Percentiles rank a stretch among this genome's conserved stretches.
phyloP scores from a whole-genome alignment of 345 rosid genomes.

The Eucalyptus virginea region DNA sequence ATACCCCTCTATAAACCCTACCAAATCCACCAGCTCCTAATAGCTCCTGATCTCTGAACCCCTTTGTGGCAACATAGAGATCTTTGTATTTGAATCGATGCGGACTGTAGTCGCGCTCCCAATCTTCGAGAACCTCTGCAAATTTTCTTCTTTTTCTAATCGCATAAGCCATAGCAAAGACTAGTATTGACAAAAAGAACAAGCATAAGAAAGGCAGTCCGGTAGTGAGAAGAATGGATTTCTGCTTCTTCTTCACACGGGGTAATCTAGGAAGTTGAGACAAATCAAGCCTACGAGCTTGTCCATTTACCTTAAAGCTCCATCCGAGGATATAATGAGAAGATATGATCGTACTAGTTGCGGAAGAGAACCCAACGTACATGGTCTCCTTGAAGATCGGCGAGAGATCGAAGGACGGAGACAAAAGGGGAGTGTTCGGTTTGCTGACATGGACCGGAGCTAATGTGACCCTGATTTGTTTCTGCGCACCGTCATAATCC shows the following conservation, averaged over 20 bases:
- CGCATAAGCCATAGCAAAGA: neutral
- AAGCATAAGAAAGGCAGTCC: conserved; percentile 34
- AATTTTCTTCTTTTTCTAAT: conserved; percentile 27
- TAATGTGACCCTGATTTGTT: too few relatives aligned
- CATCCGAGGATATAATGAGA: conserved; percentile 49
- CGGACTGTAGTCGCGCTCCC: conserved; percentile 53
- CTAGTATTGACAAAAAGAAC: neutral
- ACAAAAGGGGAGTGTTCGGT: too few relatives aligned
- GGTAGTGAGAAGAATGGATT: conserved; percentile 16
- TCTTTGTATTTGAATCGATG: conserved; percentile 56
- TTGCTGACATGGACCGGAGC: too few relatives aligned
- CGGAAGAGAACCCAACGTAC: too few relatives aligned
- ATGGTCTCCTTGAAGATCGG: too few relatives aligned
- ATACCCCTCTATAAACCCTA: conserved; percentile 42
- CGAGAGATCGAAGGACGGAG: too few relatives aligned
- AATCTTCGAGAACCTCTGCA: conserved; percentile 53
- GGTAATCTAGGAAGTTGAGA: conserved; percentile 30
- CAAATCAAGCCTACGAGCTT: conserved; percentile 22
- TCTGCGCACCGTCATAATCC: too few relatives aligned
- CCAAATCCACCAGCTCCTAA: conserved; percentile 69
- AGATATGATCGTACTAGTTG: neutral
- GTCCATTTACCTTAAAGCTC: conserved; percentile 43
- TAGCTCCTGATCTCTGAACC: conserved; percentile 43
- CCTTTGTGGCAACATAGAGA: conserved; percentile 51
- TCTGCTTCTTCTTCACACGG: neutral